phyloP scores from a whole-genome alignment of 2,329 filamentous ascomycete genomes.

The Cladosporium sp. region DNA sequence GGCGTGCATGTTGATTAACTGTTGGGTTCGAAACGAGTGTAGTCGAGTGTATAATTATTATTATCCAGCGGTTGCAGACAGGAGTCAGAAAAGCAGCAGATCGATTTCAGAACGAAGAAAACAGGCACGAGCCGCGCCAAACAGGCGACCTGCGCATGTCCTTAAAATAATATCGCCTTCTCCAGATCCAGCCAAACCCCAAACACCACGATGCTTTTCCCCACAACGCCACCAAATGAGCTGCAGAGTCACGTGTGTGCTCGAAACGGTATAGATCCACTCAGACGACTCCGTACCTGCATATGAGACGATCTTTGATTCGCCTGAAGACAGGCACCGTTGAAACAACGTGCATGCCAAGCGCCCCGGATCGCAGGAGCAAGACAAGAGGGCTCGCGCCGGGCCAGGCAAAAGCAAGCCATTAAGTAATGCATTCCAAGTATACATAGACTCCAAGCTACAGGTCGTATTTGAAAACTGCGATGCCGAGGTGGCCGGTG shows the following conservation, averaged over 20 bases:
- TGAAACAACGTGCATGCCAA: background rate
- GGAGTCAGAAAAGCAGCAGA: background rate
- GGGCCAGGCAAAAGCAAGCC: background rate
- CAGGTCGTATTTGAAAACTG: background rate
- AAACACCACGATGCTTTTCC: conserved; percentile 2
- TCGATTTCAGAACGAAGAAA: background rate
- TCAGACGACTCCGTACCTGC: conserved; percentile 2
- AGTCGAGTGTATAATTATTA: background rate
- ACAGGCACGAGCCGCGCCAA: background rate
- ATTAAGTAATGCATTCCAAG: conserved; percentile 4
- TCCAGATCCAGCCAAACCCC: conserved; percentile 5
- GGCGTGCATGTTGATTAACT: conserved; percentile 39
- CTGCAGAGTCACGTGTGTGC: conserved; percentile 10
- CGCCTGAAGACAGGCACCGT: background rate
- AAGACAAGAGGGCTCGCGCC: background rate
- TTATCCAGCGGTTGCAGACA: background rate
- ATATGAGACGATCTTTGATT: conserved; percentile 2
- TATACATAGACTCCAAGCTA: background rate
- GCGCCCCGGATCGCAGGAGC: background rate
- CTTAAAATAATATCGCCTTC: conserved; percentile 11
- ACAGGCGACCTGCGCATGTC: conserved; percentile 1
- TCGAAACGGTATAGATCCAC: conserved; percentile 7
- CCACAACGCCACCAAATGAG: conserved; percentile 6
- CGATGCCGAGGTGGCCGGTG: no score
- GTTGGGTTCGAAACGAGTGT: conserved; percentile 6